A percentile compares a stretch with the other conserved stretches of the same genome.
Conservation (phyloP, 106 monocot genomes). For the Platanthera zijinensis region DNA sequence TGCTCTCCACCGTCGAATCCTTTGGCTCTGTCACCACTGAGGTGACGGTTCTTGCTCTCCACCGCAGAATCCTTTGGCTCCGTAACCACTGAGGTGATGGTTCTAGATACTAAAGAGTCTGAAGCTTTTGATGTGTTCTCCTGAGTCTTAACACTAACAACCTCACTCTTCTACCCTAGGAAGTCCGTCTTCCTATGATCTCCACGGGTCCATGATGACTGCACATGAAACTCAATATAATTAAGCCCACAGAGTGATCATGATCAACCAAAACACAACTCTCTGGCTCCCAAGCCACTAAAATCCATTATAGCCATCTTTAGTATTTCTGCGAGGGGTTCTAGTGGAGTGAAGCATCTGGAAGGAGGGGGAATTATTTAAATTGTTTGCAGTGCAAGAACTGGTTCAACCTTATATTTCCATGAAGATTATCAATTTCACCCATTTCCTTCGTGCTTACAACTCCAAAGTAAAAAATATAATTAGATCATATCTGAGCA, state of each 20-base stretch:
- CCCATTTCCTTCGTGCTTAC: too few relatives aligned
- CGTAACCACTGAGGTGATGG: too few relatives aligned
- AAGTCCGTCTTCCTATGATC: slow-evolving; percentile 43
- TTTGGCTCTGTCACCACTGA: too few relatives aligned
- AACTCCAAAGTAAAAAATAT: too few relatives aligned
- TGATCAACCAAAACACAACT: slow-evolving; percentile 49
- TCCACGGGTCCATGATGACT: slow-evolving; percentile 73
- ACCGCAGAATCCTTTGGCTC: too few relatives aligned
- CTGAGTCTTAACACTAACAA: slow-evolving; percentile 6
- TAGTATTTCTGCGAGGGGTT: slow-evolving; percentile 51
- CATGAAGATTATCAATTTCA: too few relatives aligned
- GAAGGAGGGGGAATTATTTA: slow-evolving; percentile 50
- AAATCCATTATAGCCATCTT: slow-evolving; percentile 7
- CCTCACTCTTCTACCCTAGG: slow-evolving; percentile 34
- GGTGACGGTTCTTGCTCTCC: too few relatives aligned
- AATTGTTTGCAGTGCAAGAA: slow-evolving; percentile 22
- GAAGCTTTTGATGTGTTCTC: slow-evolving; percentile 9
- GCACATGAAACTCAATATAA: slow-evolving; percentile 67
- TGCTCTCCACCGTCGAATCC: too few relatives aligned
- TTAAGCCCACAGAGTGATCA: too few relatives aligned
- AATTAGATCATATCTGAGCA: too few relatives aligned
- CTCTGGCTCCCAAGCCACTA: slow-evolving; percentile 51
- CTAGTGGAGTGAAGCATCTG: slow-evolving; percentile 29
- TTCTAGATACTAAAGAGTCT: slow-evolving; percentile 4
- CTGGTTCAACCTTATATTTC: slow-evolving; percentile 26